Evolutionary conservation across 1,284 basidiomycete species (phyloP).

Genomic region (Porogramme epimiltina): DNA sequence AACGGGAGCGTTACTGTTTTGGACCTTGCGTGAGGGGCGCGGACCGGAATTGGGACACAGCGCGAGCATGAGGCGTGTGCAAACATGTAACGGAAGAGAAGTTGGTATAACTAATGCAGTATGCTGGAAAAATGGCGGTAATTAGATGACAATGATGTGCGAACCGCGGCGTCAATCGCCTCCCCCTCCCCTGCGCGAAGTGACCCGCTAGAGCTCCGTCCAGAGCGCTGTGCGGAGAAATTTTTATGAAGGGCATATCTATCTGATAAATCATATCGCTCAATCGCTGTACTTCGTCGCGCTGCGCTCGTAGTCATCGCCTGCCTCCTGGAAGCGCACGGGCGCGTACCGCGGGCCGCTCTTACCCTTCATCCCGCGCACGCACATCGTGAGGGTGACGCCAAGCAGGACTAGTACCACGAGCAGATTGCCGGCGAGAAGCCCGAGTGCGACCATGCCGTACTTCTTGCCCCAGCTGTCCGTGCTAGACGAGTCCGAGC

Average conservation of each 20-base stretch:
- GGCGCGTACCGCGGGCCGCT: neutral
- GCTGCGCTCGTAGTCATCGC: neutral
- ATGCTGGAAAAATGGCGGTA: neutral
- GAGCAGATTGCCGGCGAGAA: conserved; percentile 6
- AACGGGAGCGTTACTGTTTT: conserved; percentile 48
- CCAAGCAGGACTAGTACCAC: conserved; percentile 4
- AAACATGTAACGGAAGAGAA: too few species aligned
- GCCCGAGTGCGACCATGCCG: conserved; percentile 1
- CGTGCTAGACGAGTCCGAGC: neutral
- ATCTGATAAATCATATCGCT: neutral
- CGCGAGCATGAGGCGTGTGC: neutral
- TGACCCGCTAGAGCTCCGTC: too few species aligned
- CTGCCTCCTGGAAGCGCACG: conserved; percentile 3
- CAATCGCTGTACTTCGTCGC: neutral
- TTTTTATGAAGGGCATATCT: too few species aligned
- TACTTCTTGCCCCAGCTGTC: conserved; percentile 8
- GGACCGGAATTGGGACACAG: neutral
- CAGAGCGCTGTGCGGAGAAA: too few species aligned
- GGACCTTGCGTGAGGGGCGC: conserved; percentile 25
- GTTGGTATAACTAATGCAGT: neutral
- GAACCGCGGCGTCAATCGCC: too few species aligned
- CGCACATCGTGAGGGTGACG: conserved; percentile 3
- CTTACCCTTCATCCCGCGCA: neutral
- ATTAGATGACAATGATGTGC: neutral
- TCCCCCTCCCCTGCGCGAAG: too few species aligned